phyloP scores from a whole-genome alignment of 768 basidiomycete species.

The Boletus subparvulus region DNA sequence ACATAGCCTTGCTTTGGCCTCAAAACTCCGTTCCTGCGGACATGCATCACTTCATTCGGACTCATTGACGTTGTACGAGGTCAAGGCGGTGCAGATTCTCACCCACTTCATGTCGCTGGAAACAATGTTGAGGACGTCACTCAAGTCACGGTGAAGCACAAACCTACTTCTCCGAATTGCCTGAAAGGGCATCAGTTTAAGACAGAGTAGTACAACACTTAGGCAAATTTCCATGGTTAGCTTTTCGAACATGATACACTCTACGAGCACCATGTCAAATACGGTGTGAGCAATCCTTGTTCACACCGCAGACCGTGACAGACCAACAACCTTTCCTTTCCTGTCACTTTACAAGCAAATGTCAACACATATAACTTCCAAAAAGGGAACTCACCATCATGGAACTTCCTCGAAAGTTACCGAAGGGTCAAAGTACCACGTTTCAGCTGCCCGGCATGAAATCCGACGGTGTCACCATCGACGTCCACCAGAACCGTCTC shows the following conservation, averaged over 20 bases:
- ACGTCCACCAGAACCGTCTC: too few species aligned
- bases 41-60: background rate
- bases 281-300: too few species aligned
- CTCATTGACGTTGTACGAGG: background rate
- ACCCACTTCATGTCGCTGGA: background rate
- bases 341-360: background rate
- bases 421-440: background rate
- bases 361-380: background rate
- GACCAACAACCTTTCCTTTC: too few species aligned
- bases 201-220: too few species aligned
- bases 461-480: too few species aligned
- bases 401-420: background rate
- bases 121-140: background rate
- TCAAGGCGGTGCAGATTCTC: background rate
- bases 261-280: too few species aligned
- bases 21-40: background rate
- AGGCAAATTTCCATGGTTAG: too few species aligned
- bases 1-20: background rate
- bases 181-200: too few species aligned
- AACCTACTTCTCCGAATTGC: too few species aligned
- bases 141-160: background rate
- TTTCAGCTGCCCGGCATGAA: too few species aligned
- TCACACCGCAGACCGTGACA: too few species aligned
- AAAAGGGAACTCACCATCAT: background rate
- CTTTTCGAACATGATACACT: too few species aligned